Evolutionary conservation across 305 asterid species (phyloP).

Genomic region (Solanum hybrid): DNA sequence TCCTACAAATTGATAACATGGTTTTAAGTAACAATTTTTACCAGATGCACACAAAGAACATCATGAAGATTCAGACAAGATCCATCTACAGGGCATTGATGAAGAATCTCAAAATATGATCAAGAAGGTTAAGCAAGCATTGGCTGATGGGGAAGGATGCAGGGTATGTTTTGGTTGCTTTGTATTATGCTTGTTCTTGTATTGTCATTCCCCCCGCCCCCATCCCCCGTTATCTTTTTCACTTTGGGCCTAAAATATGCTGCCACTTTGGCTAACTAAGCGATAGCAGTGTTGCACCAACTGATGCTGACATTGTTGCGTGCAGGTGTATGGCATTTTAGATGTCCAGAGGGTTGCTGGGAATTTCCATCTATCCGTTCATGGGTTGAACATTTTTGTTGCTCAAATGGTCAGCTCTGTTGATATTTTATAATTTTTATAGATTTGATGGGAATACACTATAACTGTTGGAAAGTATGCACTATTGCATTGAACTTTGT

Average conservation of each 20-base stretch:
- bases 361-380: constrained; percentile 95
- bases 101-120: constrained; percentile 75
- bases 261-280: background rate
- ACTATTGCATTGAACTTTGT: background rate
- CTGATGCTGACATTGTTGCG: constrained; percentile 2
- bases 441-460: background rate
- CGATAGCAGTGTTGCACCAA: background rate
- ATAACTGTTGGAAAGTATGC: background rate
- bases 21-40: constrained; percentile 12
- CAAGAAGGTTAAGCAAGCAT: constrained; percentile 82
- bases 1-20: background rate
- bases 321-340: constrained; percentile 83
- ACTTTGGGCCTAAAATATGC: background rate
- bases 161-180: constrained; percentile 46
- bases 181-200: background rate
- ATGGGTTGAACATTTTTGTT: constrained; percentile 84
- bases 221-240: background rate
- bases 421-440: background rate
- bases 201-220: background rate
- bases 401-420: constrained; percentile 75
- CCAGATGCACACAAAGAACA: constrained; percentile 60
- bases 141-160: constrained; percentile 88
- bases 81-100: constrained; percentile 68
- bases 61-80: constrained; percentile 36
- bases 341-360: constrained; percentile 99